Conservation (phyloP, 148 eudicot genomes). For the Fagopyrum tataricum region DNA sequence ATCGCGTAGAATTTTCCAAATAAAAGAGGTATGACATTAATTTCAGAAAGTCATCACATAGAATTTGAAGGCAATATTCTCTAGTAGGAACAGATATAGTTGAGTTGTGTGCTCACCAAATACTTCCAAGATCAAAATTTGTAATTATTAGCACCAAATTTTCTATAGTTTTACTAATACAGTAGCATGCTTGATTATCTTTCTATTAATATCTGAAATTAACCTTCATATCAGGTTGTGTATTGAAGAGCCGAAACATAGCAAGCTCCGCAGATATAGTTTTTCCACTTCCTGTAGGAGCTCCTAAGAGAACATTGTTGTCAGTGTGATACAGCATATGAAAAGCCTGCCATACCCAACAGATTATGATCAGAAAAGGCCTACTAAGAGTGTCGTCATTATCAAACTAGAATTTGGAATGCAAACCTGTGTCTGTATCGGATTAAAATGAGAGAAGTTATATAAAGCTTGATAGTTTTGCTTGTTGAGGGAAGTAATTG, state of each 20-base stretch:
- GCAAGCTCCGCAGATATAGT: conserved; percentile 99
- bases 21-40: not conserved
- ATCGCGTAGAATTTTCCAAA: not conserved
- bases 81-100: not conserved
- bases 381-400: not conserved
- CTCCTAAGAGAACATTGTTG: conserved; percentile 87
- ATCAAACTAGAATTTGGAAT: not conserved
- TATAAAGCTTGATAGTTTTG: conserved; percentile 68
- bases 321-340: conserved; percentile 87
- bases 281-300: conserved; percentile 99
- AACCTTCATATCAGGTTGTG: conserved; percentile 92
- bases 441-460: conserved; percentile 92
- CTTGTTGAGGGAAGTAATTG: conserved; percentile 82
- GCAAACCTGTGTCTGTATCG: conserved; percentile 61
- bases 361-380: not conserved
- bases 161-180: not conserved
- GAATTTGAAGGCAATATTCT: not conserved
- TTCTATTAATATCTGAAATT: not conserved
- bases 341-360: conserved; percentile 48
- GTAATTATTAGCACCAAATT: not conserved
- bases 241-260: conserved; percentile 82
- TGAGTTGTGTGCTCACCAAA: not conserved
- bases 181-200: not conserved
- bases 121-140: not conserved
- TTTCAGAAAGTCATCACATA: not conserved